These are phyloP conservation scores for Quercus gilva DNA, from an alignment of 306 rosid species.

Conservation along the genomic window DNA sequence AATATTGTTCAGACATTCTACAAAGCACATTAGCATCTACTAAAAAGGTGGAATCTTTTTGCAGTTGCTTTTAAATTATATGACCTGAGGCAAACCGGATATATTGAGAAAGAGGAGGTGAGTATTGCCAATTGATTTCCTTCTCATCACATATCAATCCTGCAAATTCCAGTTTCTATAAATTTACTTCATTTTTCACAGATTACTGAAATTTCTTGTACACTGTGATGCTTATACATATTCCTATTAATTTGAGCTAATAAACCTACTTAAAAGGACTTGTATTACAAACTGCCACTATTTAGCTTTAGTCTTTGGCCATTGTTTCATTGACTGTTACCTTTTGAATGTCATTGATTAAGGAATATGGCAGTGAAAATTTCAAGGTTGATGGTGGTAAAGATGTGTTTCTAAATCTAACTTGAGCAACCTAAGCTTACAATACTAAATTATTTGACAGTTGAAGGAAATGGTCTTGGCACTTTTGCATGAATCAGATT, in stretches of 20 bases:
- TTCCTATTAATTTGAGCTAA: background rate
- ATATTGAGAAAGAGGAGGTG: constrained; percentile 81
- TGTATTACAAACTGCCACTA: background rate
- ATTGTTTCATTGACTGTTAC: background rate
- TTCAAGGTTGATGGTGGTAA: background rate
- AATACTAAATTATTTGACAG: constrained; percentile 39
- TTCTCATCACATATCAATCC: background rate
- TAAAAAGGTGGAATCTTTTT: constrained; percentile 30
- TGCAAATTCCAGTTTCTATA: background rate
- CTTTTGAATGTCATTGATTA: background rate
- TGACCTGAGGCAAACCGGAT: constrained; percentile 82
- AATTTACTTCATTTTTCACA: background rate
- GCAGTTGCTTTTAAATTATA: constrained; percentile 89
- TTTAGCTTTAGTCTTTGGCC: background rate
- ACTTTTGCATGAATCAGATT: constrained; percentile 79
- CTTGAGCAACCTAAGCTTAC: constrained; percentile 3
- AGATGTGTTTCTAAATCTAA: background rate
- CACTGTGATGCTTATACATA: background rate
- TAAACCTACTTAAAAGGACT: background rate
- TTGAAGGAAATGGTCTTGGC: constrained; percentile 88
- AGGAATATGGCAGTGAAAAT: background rate
- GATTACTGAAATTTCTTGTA: background rate
- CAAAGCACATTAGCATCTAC: constrained; percentile 14
- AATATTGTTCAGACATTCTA: background rate
- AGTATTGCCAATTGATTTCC: constrained; percentile 1